Evolutionary conservation across 2,329 filamentous ascomycete genomes (phyloP).

Genomic region (Curvularia sp.): DNA sequence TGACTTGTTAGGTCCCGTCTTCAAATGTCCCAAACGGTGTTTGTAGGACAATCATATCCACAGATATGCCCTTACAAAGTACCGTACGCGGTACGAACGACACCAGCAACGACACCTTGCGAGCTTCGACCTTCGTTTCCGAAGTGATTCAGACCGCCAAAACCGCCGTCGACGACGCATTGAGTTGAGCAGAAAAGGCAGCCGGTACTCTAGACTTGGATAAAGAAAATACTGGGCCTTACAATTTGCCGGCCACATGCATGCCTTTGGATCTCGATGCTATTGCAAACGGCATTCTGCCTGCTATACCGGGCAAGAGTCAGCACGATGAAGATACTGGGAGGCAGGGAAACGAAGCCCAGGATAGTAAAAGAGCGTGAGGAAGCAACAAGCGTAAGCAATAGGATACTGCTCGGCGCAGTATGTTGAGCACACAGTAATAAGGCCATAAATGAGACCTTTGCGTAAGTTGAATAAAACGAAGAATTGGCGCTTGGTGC

Average conservation of each 20-base stretch:
- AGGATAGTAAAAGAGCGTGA: neutral
- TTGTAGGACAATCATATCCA: constrained; percentile 1
- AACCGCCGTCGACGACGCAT: constrained; percentile 27
- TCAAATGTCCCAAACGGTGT: neutral
- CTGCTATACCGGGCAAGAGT: constrained; percentile 25
- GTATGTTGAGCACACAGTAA: neutral
- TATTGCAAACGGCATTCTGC: constrained; percentile 41
- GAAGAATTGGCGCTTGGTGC: neutral
- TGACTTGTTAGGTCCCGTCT: neutral
- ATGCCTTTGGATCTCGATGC: constrained; percentile 45
- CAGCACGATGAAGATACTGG: neutral
- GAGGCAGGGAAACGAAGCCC: neutral
- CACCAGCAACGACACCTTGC: constrained; percentile 16
- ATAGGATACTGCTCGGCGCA: neutral
- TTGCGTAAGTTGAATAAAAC: neutral
- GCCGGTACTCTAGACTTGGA: constrained; percentile 29
- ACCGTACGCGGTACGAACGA: constrained; percentile 19
- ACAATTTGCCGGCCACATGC: constrained; percentile 42
- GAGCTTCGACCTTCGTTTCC: constrained; percentile 27
- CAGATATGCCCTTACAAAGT: constrained; percentile 19
- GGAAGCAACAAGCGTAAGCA: neutral
- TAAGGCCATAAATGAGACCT: neutral
- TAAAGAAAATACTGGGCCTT: constrained; percentile 41
- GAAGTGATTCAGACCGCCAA: constrained; percentile 30
- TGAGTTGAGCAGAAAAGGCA: constrained; percentile 41